Evolutionary conservation across 148 eudicot genomes (phyloP).

Genomic region (Polygonum maritimum): DNA sequence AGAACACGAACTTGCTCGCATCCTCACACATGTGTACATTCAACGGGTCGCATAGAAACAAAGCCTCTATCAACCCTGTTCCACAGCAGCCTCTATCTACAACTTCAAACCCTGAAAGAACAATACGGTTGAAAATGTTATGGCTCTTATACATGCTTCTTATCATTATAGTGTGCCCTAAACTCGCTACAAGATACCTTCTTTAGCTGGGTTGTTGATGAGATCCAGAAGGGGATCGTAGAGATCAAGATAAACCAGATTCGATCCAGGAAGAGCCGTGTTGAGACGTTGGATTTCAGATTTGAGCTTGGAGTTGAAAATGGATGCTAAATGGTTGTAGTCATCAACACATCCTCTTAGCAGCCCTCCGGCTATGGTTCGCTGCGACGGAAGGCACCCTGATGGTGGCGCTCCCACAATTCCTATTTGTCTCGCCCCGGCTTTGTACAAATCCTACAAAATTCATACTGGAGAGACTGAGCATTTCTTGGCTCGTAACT

Average conservation of each 20-base stretch:
- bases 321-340: conserved; percentile 30
- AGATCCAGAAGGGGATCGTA: conserved; percentile 35
- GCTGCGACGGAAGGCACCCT: conserved; percentile 60
- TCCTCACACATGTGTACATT: conserved; percentile 27
- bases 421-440: conserved; percentile 53
- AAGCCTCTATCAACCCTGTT: conserved; percentile 40
- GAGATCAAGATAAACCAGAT: conserved; percentile 34
- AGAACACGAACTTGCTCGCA: conserved; percentile 38
- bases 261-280: conserved; percentile 23
- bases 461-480: background rate
- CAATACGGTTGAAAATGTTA: too few relatives aligned
- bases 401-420: conserved; percentile 47
- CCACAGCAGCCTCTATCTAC: conserved; percentile 53
- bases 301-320: conserved; percentile 41
- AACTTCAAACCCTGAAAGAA: conserved; percentile 36
- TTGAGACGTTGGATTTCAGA: conserved; percentile 24
- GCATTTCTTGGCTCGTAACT: too few relatives aligned
- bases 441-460: conserved; percentile 33
- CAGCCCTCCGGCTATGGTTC: conserved; percentile 47
- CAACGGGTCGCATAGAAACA: conserved; percentile 23
- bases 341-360: conserved; percentile 30
- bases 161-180: too few relatives aligned
- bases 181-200: background rate
- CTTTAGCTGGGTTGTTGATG: conserved; percentile 42
- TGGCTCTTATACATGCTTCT: background rate